Evolutionary conservation across 768 basidiomycete species (phyloP), one percentile per base, ranked within the genome.

Genomic region (Crassisporium funariophilum): DNA sequence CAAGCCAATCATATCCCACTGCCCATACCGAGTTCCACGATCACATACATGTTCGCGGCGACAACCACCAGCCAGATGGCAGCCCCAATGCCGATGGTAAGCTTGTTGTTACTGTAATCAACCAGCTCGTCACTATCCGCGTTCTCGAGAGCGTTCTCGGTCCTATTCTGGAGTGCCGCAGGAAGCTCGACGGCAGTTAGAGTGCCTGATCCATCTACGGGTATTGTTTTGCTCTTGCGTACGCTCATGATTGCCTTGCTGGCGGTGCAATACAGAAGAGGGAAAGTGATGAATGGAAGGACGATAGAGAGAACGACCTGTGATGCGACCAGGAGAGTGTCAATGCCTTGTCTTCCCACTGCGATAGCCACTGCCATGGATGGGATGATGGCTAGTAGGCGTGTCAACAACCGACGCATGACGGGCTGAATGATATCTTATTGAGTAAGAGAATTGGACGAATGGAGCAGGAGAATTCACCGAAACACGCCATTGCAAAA

Each of bases 261-360:
- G 0, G 86, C 81, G 12, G 90, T 91, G 57, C 91, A 76, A 58
- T 74, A 91, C 41, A 94, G 70, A 44, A 92, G 76, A 0, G 91
- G 92, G 52, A 90, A 74, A n/a, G 83, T 78, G 68, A 94, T 77
- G 69, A 93, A 93, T 0, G 92, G 92, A 4, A 95, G 78, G 7
- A 90, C 80, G 61, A 95, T 77, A 20, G 86, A 85, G 21, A 98
- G 76, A 25, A 85, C 75, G 43, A 95, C 94, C 63, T 97, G 94
- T 3, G 83, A 90, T 2, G 77, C 81, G 34, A 98, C 86, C n/a
- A 98, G 82, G 22, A 98, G 77, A 2, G 79, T 68, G 59, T 86
- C 79, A 50, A 95, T 75, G 3, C 93, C 94, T 2, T 58, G 52
- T 23, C 77, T 68, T 1, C 94, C 95, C 10, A 87, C 69, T 0